Conservation (phyloP, 768 basidiomycete species). For the Lanmaoa pseudosensibilis region DNA sequence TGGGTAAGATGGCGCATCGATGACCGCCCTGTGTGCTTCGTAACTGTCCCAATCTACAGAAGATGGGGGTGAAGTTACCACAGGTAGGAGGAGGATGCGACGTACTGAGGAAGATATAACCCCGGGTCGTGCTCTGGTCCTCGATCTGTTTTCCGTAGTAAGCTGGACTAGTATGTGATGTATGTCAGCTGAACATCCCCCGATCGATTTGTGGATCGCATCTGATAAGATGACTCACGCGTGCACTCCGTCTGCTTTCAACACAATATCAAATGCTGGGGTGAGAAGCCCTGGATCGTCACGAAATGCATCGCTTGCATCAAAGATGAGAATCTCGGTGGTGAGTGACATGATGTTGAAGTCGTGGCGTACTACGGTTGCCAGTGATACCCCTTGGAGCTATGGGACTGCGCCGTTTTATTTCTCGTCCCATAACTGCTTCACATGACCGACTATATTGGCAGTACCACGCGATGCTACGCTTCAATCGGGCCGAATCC, state of each 20-base stretch:
- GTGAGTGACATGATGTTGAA: constrained; percentile 15
- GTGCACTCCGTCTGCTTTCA: constrained; percentile 9
- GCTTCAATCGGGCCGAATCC: no score
- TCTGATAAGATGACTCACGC: constrained; percentile 14
- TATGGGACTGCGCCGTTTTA: no score
- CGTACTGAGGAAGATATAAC: constrained; percentile 21
- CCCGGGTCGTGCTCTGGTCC: constrained; percentile 9
- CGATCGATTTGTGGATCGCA: background rate
- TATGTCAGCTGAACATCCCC: background rate
- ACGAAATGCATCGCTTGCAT: constrained; percentile 10
- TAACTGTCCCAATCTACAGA: constrained; percentile 28
- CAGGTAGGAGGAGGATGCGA: background rate
- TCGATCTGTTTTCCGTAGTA: constrained; percentile 26
- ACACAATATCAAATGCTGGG: constrained; percentile 9
- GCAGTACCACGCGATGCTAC: no score
- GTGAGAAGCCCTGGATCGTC: background rate
- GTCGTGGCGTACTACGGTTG: no score
- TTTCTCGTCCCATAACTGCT: no score
- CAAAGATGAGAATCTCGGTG: constrained; percentile 25
- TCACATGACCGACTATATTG: no score
- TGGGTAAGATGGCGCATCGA: constrained; percentile 2
- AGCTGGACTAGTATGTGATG: constrained; percentile 10
- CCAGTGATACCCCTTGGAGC: no score
- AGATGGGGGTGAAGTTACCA: background rate
- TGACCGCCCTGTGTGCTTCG: constrained; percentile 21